A percentile compares a stretch with the other conserved stretches of the same genome.
Evolutionary conservation across 371 early-diverging fungal species (phyloP).

Genomic region (Cokeromyces recurvatus): DNA sequence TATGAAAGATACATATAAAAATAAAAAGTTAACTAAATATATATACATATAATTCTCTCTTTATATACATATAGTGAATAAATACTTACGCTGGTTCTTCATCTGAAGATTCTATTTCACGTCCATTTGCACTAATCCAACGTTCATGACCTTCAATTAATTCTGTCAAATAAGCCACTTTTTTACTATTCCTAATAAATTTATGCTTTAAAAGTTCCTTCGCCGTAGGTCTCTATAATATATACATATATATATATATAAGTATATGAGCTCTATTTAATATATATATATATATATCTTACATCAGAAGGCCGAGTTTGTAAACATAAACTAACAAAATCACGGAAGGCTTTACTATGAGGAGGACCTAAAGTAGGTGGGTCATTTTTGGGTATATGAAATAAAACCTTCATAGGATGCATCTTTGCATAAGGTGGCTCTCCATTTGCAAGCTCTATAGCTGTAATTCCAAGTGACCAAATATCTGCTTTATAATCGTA

Average conservation of each 20-base stretch:
- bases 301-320: conserved; percentile 79
- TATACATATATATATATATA: no score
- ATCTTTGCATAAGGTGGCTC: conserved; percentile 90
- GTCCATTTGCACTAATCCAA: conserved; percentile 60
- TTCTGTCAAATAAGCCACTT: conserved; percentile 77
- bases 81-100: conserved; percentile 45
- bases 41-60: no score
- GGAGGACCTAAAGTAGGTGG: conserved; percentile 82
- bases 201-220: conserved; percentile 88
- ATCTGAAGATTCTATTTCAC: conserved; percentile 55
- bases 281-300: conserved; percentile 6
- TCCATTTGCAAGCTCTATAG: conserved; percentile 94
- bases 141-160: conserved; percentile 79
- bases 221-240: conserved; percentile 80
- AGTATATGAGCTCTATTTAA: background rate
- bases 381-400: conserved; percentile 88
- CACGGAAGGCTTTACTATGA: conserved; percentile 84
- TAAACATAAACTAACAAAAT: conserved; percentile 85
- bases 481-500: conserved; percentile 98
- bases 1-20: background rate
- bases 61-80: no score
- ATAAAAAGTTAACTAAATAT: background rate
- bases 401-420: conserved; percentile 92
- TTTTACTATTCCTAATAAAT: conserved; percentile 81
- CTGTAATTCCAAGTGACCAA: conserved; percentile 98